Evolutionary conservation across 768 basidiomycete genomes (phyloP).

Genomic region (Boletus vermiculosoides): DNA sequence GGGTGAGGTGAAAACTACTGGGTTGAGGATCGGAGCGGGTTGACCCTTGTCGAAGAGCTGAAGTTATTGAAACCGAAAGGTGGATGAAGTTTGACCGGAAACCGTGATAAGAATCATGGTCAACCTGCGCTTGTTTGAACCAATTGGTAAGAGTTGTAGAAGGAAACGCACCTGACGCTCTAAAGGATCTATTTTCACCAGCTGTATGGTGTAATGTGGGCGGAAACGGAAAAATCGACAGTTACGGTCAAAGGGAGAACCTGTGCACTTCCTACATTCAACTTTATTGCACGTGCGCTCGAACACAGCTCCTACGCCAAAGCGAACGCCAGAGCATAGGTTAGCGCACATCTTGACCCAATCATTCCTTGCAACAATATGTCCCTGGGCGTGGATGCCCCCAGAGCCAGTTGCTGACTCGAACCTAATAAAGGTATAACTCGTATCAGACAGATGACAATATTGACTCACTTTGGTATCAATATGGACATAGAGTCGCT

Average conservation of each 20-base stretch:
- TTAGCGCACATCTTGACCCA: conserved; percentile 79
- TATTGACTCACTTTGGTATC: conserved; percentile 73
- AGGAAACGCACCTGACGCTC: conserved; percentile 45
- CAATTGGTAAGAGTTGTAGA: neutral
- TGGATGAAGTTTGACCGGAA: conserved; percentile 96
- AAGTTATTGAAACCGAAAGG: conserved; percentile 80
- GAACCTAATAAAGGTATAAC: conserved; percentile 19
- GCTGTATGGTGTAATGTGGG: conserved; percentile 73
- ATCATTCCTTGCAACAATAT: conserved; percentile 28
- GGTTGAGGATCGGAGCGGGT: conserved; percentile 29
- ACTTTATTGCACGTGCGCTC: conserved; percentile 73
- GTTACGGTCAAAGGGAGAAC: conserved; percentile 64
- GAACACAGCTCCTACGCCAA: conserved; percentile 79
- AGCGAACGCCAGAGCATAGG: conserved; percentile 78
- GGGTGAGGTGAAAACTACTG: conserved; percentile 83
- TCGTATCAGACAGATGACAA: neutral
- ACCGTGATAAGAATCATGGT: conserved; percentile 74
- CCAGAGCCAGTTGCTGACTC: conserved; percentile 10
- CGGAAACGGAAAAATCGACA: conserved; percentile 80
- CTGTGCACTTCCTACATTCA: conserved; percentile 62
- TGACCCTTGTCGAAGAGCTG: conserved; percentile 45
- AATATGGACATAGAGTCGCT: conserved; percentile 80
- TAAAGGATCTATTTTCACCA: conserved; percentile 49
- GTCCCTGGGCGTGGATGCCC: conserved; percentile 21
- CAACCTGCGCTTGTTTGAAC: conserved; percentile 33